Conservation (phyloP, 1,284 basidiomycete genomes). For the Mycosarcoma maydis region DNA sequence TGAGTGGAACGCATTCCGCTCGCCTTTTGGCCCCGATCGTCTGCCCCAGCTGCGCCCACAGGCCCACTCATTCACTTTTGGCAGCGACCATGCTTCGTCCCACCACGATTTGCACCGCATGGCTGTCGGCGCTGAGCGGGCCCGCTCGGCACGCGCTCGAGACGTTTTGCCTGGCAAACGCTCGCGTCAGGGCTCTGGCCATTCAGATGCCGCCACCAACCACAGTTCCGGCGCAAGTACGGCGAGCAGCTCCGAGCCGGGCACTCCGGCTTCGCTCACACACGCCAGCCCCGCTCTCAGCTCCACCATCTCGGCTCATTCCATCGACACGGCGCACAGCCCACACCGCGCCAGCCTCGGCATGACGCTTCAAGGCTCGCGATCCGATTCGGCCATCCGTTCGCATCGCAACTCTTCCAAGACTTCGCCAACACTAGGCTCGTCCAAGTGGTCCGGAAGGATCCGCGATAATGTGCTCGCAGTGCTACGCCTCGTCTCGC, state of each 20-base stretch:
- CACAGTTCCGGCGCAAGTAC: slow-evolving; percentile 54
- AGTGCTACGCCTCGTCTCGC: slow-evolving; percentile 49
- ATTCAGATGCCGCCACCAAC: slow-evolving; percentile 18
- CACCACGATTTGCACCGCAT: slow-evolving; percentile 42
- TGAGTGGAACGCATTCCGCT: slow-evolving; percentile 51
- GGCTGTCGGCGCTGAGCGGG: slow-evolving; percentile 47
- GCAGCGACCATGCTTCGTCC: slow-evolving; percentile 26
- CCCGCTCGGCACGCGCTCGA: slow-evolving; percentile 13
- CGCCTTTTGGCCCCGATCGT: slow-evolving; percentile 43
- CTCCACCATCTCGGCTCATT: slow-evolving; percentile 31
- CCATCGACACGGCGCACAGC: slow-evolving; percentile 25
- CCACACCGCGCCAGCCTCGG: slow-evolving; percentile 19
- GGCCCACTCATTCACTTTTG: slow-evolving; percentile 36
- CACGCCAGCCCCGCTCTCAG: slow-evolving; percentile 27
- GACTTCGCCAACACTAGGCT: slow-evolving; percentile 18
- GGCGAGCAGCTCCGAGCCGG: slow-evolving; percentile 54
- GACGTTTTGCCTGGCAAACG: slow-evolving; percentile 20
- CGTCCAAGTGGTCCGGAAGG: slow-evolving; percentile 40
- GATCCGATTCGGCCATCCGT: slow-evolving; percentile 32
- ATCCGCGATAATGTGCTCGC: slow-evolving; percentile 44
- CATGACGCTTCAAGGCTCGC: slow-evolving; percentile 37
- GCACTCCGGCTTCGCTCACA: slow-evolving; percentile 51
- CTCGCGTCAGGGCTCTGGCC: slow-evolving; percentile 29
- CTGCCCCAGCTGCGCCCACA: slow-evolving; percentile 33
- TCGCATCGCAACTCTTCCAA: slow-evolving; percentile 31